Conservation (phyloP, 371 early-diverging fungal species). For the Apophysomyces trapeziformis region DNA sequence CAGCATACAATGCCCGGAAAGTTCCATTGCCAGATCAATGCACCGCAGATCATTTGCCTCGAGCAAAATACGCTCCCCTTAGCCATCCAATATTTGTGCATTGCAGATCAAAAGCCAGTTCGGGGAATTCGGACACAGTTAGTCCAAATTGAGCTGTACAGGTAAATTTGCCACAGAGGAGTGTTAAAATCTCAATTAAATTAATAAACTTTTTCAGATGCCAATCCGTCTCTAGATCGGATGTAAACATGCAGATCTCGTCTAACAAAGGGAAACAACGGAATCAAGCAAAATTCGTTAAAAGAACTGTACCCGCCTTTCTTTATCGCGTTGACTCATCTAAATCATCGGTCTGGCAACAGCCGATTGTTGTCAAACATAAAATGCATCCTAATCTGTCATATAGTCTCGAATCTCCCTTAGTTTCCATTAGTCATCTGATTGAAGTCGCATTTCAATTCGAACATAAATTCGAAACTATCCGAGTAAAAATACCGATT, state of each 20-base stretch:
- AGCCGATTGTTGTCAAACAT: conserved; percentile 30
- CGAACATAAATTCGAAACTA: conserved; percentile 30
- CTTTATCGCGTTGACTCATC: conserved; percentile 22
- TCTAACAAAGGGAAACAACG: conserved; percentile 7
- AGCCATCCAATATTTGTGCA: conserved; percentile 30
- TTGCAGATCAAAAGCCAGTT: conserved; percentile 35
- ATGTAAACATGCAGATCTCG: conserved; percentile 3
- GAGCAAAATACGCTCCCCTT: conserved; percentile 26
- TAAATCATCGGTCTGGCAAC: conserved; percentile 31
- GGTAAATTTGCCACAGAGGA: conserved; percentile 21
- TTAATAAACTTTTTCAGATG: conserved; percentile 14
- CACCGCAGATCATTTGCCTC: conserved; percentile 32
- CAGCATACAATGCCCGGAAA: conserved; percentile 33
- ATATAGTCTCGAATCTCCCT: conserved; percentile 25
- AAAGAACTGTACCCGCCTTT: conserved; percentile 28
- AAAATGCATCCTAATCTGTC: conserved; percentile 23
- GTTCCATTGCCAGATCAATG: conserved; percentile 37
- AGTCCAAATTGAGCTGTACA: conserved; percentile 31
- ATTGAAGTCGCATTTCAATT: conserved; percentile 35
- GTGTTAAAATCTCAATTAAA: conserved; percentile 10
- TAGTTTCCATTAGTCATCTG: conserved; percentile 29
- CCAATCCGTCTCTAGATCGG: conserved; percentile 13
- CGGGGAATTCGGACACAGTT: conserved; percentile 33
- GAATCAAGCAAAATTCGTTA: conserved; percentile 20
- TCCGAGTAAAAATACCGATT: conserved; percentile 33